A percentile compares a stretch with the other conserved stretches of the same genome.
phyloP scores from a whole-genome alignment of 73 alveolate genomes.

The Tetrahymena elliotti region DNA sequence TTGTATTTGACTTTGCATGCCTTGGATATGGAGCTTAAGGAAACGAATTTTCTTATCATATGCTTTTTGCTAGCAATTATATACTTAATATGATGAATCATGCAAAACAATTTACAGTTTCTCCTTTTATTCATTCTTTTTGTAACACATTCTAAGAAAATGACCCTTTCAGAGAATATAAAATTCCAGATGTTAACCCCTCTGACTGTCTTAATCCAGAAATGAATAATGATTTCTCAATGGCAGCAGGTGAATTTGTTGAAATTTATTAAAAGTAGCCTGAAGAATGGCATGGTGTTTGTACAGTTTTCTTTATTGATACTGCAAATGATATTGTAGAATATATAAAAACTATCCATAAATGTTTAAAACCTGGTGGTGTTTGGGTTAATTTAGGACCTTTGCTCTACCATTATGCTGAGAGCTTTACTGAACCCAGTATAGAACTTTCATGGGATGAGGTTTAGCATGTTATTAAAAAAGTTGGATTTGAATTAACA shows the following conservation, averaged over 20 bases:
- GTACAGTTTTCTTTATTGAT: slow-evolving; percentile 94
- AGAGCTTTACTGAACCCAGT: slow-evolving; percentile 57
- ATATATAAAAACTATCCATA: slow-evolving; percentile 86
- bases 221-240: slow-evolving; percentile 59
- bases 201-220: neutral
- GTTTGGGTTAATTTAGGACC: slow-evolving; percentile 93
- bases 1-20: slow-evolving; percentile 93
- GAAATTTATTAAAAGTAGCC: slow-evolving; percentile 57
- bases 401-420: slow-evolving; percentile 82
- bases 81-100: slow-evolving; percentile 69
- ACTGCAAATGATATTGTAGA: slow-evolving; percentile 93
- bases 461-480: slow-evolving; percentile 4
- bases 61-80: slow-evolving; percentile 86
- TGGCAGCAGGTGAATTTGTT: slow-evolving; percentile 97
- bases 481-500: neutral
- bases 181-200: slow-evolving; percentile 67
- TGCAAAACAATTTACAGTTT: slow-evolving; percentile 56
- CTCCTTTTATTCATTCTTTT: slow-evolving; percentile 80
- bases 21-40: slow-evolving; percentile 93
- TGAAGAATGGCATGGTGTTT: slow-evolving; percentile 75
- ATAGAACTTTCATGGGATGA: slow-evolving; percentile 86
- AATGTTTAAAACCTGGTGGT: slow-evolving; percentile 84
- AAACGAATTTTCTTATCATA: slow-evolving; percentile 93
- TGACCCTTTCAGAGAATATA: slow-evolving; percentile 51
- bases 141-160: slow-evolving; percentile 65